Evolutionary conservation across 2,329 filamentous ascomycete species (phyloP).

Genomic region (Neophaeococcomyces mojaviensis): DNA sequence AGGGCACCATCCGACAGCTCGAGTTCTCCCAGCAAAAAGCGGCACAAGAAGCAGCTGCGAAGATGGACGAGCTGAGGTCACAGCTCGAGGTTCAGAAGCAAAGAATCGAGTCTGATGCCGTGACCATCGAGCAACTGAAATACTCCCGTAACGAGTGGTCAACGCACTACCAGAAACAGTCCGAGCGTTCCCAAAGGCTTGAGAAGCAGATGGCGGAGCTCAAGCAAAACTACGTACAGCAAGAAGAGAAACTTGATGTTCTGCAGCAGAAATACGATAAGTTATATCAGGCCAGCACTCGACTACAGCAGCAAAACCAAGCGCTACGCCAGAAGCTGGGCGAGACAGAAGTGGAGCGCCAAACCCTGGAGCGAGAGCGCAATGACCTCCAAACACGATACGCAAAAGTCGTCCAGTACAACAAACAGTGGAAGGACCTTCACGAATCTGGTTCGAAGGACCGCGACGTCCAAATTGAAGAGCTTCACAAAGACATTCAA

Average conservation of each 20-base stretch:
- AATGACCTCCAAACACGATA: not conserved
- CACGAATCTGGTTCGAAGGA: not conserved
- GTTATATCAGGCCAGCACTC: not conserved
- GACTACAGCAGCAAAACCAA: slow-evolving; percentile 4
- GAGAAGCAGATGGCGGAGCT: slow-evolving; percentile 1
- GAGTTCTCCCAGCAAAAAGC: slow-evolving; percentile 3
- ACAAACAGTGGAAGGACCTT: slow-evolving; percentile 3
- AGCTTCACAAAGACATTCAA: not conserved
- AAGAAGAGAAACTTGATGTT: slow-evolving; percentile 3
- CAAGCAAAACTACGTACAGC: slow-evolving; percentile 1
- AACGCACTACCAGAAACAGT: slow-evolving; percentile 5
- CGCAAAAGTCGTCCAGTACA: slow-evolving; percentile 4
- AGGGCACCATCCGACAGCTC: slow-evolving; percentile 4
- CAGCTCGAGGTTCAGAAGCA: slow-evolving; percentile 9
- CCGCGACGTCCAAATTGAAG: slow-evolving; percentile 1
- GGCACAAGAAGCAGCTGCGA: slow-evolving; percentile 2
- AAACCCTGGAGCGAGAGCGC: not conserved
- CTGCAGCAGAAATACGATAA: slow-evolving; percentile 6
- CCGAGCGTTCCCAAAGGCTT: slow-evolving; percentile 1
- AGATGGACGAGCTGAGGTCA: slow-evolving; percentile 1
- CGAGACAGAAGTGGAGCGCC: slow-evolving; percentile 1
- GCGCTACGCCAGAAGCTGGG: slow-evolving; percentile 2
- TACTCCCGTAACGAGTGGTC: slow-evolving; percentile 3
- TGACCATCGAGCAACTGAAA: slow-evolving; percentile 3
- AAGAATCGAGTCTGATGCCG: slow-evolving; percentile 3